phyloP scores from a whole-genome alignment of 768 basidiomycete genomes.

The Pleurotus platypus region DNA sequence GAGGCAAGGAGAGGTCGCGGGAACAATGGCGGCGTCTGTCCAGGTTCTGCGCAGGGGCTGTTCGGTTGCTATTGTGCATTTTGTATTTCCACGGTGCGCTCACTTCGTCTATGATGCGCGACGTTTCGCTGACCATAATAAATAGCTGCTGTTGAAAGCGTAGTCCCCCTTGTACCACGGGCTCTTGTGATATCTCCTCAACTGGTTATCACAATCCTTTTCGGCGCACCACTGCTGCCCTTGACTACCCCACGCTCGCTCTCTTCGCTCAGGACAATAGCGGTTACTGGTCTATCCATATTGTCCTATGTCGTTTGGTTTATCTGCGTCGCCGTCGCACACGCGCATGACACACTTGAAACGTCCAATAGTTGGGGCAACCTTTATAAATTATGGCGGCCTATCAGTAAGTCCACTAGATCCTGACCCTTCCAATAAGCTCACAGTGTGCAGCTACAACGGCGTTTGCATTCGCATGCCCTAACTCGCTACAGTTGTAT shows the following conservation, averaged over 20 bases:
- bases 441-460: slow-evolving; percentile 39
- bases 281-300: slow-evolving; percentile 57
- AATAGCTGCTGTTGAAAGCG: slow-evolving; percentile 46
- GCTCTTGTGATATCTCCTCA: slow-evolving; percentile 29
- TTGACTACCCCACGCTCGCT: slow-evolving; percentile 55
- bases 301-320: slow-evolving; percentile 62
- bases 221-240: slow-evolving; percentile 43
- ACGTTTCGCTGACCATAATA: not conserved
- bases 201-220: slow-evolving; percentile 33
- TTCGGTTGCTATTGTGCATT: slow-evolving; percentile 50
- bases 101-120: not conserved
- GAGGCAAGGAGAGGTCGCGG: slow-evolving; percentile 47
- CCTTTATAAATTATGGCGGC: slow-evolving; percentile 57
- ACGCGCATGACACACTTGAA: slow-evolving; percentile 41
- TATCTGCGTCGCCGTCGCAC: slow-evolving; percentile 45
- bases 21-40: slow-evolving; percentile 38
- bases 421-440: slow-evolving; percentile 5
- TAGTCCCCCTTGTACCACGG: slow-evolving; percentile 45
- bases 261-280: slow-evolving; percentile 48
- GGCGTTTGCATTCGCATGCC: slow-evolving; percentile 64
- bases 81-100: slow-evolving; percentile 66
- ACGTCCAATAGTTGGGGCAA: slow-evolving; percentile 31
- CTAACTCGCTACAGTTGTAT: slow-evolving; percentile 64
- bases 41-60: slow-evolving; percentile 37
- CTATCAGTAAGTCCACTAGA: slow-evolving; percentile 46